Conservation (phyloP, 1,139 yeast genomes). For the Lodderomyces oxycetoniae region DNA sequence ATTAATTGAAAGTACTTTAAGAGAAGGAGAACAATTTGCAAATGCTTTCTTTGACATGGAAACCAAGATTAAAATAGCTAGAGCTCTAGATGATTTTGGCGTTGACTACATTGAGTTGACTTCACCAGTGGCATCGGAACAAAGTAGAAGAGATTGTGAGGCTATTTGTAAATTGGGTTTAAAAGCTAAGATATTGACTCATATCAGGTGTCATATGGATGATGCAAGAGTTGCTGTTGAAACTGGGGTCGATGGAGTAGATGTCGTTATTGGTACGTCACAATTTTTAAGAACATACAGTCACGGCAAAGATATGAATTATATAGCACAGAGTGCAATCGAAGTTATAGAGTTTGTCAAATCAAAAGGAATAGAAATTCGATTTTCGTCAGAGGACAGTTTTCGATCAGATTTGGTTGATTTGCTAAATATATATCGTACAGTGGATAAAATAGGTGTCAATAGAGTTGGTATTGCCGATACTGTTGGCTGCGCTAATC, state of each 20-base stretch:
- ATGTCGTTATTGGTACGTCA: slow-evolving; percentile 97
- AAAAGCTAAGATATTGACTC: slow-evolving; percentile 88
- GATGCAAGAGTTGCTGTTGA: slow-evolving; percentile 96
- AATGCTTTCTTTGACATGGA: slow-evolving; percentile 94
- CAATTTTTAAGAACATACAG: slow-evolving; percentile 91
- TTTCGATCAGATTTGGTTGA: slow-evolving; percentile 97
- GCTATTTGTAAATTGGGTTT: slow-evolving; percentile 96
- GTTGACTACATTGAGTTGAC: slow-evolving; percentile 97
- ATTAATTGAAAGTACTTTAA: slow-evolving; percentile 88
- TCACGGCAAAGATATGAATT: slow-evolving; percentile 98
- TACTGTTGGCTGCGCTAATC: slow-evolving; percentile 98
- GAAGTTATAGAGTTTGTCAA: slow-evolving; percentile 97
- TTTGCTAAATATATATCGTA: slow-evolving; percentile 87
- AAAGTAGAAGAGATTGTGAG: slow-evolving; percentile 89
- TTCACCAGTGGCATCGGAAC: slow-evolving; percentile 96
- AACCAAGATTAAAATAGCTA: slow-evolving; percentile 95
- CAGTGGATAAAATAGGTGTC: slow-evolving; percentile 96
- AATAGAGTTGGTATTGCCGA: slow-evolving; percentile 99
- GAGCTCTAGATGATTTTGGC: slow-evolving; percentile 95
- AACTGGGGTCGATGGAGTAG: slow-evolving; percentile 99
- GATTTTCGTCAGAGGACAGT: slow-evolving; percentile 96
- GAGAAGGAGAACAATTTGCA: slow-evolving; percentile 99
- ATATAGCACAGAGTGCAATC: slow-evolving; percentile 92
- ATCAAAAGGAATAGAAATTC: slow-evolving; percentile 93
- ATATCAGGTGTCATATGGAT: slow-evolving; percentile 97